Evolutionary conservation across 2,329 filamentous ascomycete genomes (phyloP).

Genomic region (Hypoxylon rubiginosum): DNA sequence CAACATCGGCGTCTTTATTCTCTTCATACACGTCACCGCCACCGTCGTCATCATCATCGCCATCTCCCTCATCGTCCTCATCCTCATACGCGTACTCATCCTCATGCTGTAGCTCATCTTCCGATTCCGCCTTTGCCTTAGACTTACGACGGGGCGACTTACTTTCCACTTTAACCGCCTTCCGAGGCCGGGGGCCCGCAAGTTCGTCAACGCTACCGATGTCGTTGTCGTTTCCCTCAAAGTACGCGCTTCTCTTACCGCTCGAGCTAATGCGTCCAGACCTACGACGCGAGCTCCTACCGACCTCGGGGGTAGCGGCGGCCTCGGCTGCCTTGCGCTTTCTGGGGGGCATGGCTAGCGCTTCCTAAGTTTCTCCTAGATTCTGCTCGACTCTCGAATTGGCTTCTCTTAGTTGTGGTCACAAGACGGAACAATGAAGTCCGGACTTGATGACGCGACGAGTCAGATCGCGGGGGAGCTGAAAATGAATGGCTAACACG

Average conservation of each 20-base stretch:
- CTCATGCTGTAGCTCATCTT: constrained; percentile 41
- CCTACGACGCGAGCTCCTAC: constrained; percentile 45
- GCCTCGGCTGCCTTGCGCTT: constrained; percentile 38
- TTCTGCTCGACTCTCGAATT: background rate
- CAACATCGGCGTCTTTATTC: constrained; percentile 46
- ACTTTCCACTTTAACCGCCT: constrained; percentile 31
- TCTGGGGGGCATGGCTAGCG: constrained; percentile 41
- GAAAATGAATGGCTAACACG: constrained; percentile 20
- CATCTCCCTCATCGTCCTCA: constrained; percentile 21
- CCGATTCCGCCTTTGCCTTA: constrained; percentile 35
- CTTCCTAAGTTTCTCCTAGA: background rate
- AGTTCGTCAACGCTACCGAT: constrained; percentile 34
- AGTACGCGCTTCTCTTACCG: constrained; percentile 65
- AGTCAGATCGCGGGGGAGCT: constrained; percentile 21
- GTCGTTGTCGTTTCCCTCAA: constrained; percentile 56
- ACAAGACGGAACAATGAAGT: constrained; percentile 3
- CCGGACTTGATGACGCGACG: constrained; percentile 34
- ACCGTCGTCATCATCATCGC: constrained; percentile 48
- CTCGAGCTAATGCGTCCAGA: constrained; percentile 62
- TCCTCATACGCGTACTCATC: constrained; percentile 9
- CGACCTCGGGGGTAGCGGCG: constrained; percentile 17
- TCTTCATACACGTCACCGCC: constrained; percentile 51
- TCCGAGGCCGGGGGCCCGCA: constrained; percentile 34
- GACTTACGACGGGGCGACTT: constrained; percentile 20
- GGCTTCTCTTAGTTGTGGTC: background rate